Base-by-base conservation (phyloP, 495 filamentous ascomycete genomes). In the Penicillium canariense region DNA sequence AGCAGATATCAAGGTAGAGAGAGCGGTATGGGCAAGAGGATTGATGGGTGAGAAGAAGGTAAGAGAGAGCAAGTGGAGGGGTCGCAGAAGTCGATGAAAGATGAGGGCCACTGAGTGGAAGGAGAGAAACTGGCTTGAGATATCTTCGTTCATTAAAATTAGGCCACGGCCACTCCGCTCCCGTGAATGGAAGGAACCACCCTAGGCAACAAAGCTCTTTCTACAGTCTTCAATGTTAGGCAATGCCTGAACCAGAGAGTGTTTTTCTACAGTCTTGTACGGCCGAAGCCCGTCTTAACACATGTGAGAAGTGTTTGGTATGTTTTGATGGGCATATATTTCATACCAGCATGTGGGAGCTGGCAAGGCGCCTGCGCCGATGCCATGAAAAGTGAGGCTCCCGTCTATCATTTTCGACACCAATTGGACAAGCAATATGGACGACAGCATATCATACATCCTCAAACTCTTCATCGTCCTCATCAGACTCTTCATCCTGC, bases 391-490 rank as follows among this genome's bases (percentile, higher is more conserved):
- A 14, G 3, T 12, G 20, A 46, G 18, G 17, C 43, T 14, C 43
- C 27, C n/a, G 28, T 48, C 46, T 35, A 48, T 34, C n/a, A 48
- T 48, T 48, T 18, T 20, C 9, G 30, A 46, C 25, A 26, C 25
- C 43, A 3, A 15, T 9, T 6, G 3, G 11, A 20, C 17, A 43
- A 30, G n/a, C 1, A 9, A 27, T 12, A 30, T 3, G 9, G 0
- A n/a, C 25, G 15, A 3, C 10, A 20, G 43, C n/a, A 18, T 44
- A 27, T 50, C 30, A 75, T 8, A 76, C 79, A 54, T 82, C 77
- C 45, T 81, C 78, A 45, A 82, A 82, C 34, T 80, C 75, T 36
- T 79, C 78, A 2, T 81, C 79, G 32, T 80, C 77, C 38, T 82
- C 79, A 49, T 81, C 78, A 2, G 77, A 81, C 34, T 76, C 65